These are phyloP conservation scores for Euphorbia peplus DNA, from an alignment of 345 rosid species.

Conservation along the genomic window DNA sequence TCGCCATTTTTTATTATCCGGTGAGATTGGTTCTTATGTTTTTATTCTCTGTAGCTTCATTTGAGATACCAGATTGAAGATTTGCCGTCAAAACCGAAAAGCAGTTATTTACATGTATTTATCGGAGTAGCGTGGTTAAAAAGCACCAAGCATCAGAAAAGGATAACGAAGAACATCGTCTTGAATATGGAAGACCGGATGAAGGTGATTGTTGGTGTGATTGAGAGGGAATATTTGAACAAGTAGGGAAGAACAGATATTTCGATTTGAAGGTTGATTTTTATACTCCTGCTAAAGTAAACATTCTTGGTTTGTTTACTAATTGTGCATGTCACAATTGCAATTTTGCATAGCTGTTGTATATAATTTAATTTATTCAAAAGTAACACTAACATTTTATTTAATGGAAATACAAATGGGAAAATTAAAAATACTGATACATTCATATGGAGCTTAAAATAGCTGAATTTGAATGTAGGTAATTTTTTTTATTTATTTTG, in stretches of 20 bases:
- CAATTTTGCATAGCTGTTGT: conserved; percentile 2
- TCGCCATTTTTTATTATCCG: too few relatives aligned
- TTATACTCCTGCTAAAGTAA: not conserved
- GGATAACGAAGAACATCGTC: conserved; percentile 67
- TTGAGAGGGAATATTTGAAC: conserved; percentile 67
- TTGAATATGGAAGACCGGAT: conserved; percentile 63
- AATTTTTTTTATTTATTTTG: not conserved
- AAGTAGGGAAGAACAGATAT: conserved; percentile 31
- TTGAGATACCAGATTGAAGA: conserved; percentile 82
- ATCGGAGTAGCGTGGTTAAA: conserved; percentile 91
- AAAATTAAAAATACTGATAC: not conserved
- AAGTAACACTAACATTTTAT: not conserved
- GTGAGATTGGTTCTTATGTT: not conserved
- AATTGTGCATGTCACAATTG: not conserved
- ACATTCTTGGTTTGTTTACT: not conserved
- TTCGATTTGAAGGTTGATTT: not conserved
- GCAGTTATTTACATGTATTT: conserved; percentile 54
- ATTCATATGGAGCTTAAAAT: not conserved
- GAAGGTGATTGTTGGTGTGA: conserved; percentile 52
- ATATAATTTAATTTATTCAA: not conserved
- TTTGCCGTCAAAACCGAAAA: conserved; percentile 45
- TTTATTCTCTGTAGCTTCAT: conserved; percentile 58
- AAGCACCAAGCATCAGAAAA: conserved; percentile 76
- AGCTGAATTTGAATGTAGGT: not conserved
- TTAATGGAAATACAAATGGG: not conserved